Evolutionary conservation across 768 basidiomycete species (phyloP).

Genomic region (Lepiota subincarnata): DNA sequence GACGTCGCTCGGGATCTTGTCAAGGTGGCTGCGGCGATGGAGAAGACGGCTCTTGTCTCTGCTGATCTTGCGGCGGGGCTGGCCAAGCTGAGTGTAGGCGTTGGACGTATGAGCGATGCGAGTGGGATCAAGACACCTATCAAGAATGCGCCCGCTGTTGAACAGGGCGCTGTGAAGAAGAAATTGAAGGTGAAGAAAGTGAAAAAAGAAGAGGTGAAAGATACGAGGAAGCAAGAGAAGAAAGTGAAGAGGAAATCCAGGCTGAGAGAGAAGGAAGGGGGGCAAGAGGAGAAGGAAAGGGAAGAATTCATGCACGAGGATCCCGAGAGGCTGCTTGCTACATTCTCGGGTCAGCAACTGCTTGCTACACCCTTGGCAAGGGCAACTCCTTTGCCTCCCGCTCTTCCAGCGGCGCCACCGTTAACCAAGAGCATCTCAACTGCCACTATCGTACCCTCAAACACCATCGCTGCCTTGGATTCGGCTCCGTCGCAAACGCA

Average conservation of each 20-base stretch:
- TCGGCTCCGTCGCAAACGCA: background rate
- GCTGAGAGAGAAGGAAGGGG: conserved; percentile 2
- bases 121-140: background rate
- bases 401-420: background rate
- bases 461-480: background rate
- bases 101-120: background rate
- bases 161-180: background rate
- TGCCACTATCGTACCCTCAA: conserved; percentile 10
- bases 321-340: background rate
- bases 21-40: background rate
- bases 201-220: conserved; percentile 13
- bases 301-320: background rate
- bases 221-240: conserved; percentile 8
- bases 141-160: background rate
- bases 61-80: background rate
- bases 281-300: conserved; percentile 2
- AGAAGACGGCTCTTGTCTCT: background rate
- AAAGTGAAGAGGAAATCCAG: background rate
- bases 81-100: background rate
- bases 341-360: too few species aligned
- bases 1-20: background rate
- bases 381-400: conserved; percentile 7
- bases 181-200: background rate
- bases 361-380: background rate
- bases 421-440: conserved; percentile 8